Conservation (phyloP, 176 grass and related monocot genomes). For the Ensete ventricosum region DNA sequence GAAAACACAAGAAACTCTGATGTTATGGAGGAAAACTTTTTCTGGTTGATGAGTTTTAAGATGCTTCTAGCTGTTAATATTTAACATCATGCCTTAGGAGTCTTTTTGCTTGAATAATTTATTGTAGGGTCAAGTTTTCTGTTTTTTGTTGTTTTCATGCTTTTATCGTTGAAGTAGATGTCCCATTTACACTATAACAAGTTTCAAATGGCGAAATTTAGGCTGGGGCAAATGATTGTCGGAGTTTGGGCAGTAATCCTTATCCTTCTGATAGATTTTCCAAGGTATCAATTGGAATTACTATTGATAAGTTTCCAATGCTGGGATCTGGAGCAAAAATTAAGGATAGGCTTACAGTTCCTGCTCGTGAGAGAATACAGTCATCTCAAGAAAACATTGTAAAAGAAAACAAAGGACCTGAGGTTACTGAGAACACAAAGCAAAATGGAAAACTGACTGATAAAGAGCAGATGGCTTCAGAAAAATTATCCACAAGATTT, state of each 20-base stretch:
- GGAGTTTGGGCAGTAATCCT: constrained; percentile 54
- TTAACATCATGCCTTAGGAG: too few relatives aligned
- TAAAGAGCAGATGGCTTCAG: constrained; percentile 25
- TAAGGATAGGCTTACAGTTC: constrained; percentile 17
- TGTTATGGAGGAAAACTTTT: neutral
- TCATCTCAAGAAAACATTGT: constrained; percentile 29
- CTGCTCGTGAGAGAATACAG: constrained; percentile 25
- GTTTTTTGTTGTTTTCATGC: neutral
- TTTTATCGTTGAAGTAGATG: neutral
- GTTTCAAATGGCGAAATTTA: constrained; percentile 15
- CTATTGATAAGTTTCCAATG: constrained; percentile 35
- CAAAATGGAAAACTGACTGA: constrained; percentile 22
- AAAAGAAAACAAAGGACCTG: constrained; percentile 5
- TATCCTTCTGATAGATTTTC: constrained; percentile 58
- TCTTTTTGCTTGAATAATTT: neutral
- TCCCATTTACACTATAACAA: neutral
- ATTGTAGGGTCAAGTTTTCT: neutral
- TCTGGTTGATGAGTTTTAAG: neutral
- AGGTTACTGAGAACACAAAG: constrained; percentile 11
- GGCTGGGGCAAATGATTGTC: constrained; percentile 39
- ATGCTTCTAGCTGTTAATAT: neutral
- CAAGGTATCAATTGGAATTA: constrained; percentile 73
- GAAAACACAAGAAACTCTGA: too few relatives aligned
- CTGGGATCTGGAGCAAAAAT: constrained; percentile 20
- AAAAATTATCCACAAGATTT: constrained; percentile 29